Base-by-base conservation (phyloP, 441 rosid species). In the Corymbia calophylla region DNA sequence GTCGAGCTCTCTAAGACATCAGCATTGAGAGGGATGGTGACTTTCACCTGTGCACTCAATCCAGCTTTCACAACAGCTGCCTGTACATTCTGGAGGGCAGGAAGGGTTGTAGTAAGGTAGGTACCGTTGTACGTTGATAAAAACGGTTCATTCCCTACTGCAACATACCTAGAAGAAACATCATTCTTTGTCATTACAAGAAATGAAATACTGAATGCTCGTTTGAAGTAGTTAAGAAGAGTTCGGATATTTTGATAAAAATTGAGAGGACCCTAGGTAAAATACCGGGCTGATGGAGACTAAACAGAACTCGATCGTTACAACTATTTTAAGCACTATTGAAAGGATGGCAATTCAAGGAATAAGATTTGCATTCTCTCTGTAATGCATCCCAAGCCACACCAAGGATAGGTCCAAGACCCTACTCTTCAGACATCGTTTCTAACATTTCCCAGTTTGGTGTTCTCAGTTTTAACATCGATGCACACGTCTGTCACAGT, bases 81-180 rank as follows among this genome's bases (percentile, higher is more conserved):
- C 89, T 95, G 96, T 88, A 94, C 91, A 73, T 95, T 95, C 88
- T 92, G 91, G 53, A 94, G 95, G 53, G 97, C 97, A 25, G 96
- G 96, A 44, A 94, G 93, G 14, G 95, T 93, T 88, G 92, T 89
- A 14, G 9, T 23, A n/a, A 92, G 73, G 90, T 91, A 95, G 87
- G 91, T 94, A 87, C 92, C 92, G 58, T 95, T 93, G 89, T 86
- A 94, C 17, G 95, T 53, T 21, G 88, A 54, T 14, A 94, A 92
- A 84, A 95, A 94, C 1, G 94, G 97, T 90, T 95, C 96, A 87
- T 95, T 95, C 82, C 97, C 96, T 64, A 95, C 96, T n/a, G 96
- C 97, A n/a, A 94, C 93, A 88, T 92, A 93, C 93, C 96, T 94
- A 53, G 49, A 87, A 29, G 32, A 70, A 64, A n/a, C 87, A 44